Evolutionary conservation across 352 stramenopile species (phyloP), one percentile per base, ranked within the genome.

Genomic region (Phytophthora constricta): DNA sequence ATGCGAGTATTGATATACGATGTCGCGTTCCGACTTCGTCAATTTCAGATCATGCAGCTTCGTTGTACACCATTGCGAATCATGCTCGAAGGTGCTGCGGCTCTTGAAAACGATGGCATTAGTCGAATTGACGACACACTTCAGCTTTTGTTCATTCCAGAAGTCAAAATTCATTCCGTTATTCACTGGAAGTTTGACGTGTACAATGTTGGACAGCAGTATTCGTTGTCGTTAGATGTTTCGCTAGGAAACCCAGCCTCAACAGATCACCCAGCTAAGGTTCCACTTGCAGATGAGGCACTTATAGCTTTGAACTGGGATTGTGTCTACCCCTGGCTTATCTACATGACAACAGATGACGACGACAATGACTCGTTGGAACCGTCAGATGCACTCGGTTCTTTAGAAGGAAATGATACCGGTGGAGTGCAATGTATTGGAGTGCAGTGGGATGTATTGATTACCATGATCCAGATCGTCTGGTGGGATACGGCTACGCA

Each of bases 401-500:
- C 41, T 41, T 16, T 16, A 20, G 34, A 62, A 26, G 7, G 10
- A 20, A 14, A 53, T 16, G 28, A 57, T 17, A 5, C 45, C 7
- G 65, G 67, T 25, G 50, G 25, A 37, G 16, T 34, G 2, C 53
- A 70, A 25, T 91, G 84, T 34, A 58, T 80, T 8, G 84, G 82
- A 1, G 46, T 91, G 2, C 80, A 91, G 53, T 92, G 83, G 83
- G 84, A 92, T 53, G 22, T 91, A 20, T 90, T 78, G 0, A 7
- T 93, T 5, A 83, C 84, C 26, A 45, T 72, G 14, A 47, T 89
- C 2, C 85, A 93, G 53, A 58, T 92, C 11, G 72, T 72, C 3
- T 91, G 84, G 82, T 93, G 85, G 85, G 85, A 93, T 45, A 71
- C 65, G 9, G 59, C 72, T 39, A 89, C 72, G 0, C 85, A 90